Evolutionary conservation across 2,329 filamentous ascomycete species (phyloP).

Genomic region (Fusarium sp.): DNA sequence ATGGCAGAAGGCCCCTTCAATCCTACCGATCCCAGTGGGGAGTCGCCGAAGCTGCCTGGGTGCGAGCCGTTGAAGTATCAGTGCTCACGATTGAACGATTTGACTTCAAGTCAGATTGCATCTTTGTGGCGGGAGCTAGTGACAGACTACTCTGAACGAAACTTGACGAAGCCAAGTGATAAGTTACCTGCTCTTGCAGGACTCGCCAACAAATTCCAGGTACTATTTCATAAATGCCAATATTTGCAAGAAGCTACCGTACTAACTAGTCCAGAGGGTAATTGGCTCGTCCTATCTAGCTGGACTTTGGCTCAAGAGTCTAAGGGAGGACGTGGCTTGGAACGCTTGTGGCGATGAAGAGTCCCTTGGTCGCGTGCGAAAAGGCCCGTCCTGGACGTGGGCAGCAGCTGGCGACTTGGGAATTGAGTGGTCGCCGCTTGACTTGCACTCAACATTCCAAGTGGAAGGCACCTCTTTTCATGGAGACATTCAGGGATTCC

Average conservation of each 20-base stretch:
- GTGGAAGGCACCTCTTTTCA: background rate
- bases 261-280: background rate
- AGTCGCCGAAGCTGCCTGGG: background rate
- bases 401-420: background rate
- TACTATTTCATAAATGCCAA: background rate
- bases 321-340: background rate
- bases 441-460: background rate
- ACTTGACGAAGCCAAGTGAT: background rate
- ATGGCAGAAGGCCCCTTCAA: background rate
- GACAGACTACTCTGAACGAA: background rate
- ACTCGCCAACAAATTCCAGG: background rate
- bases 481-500: background rate
- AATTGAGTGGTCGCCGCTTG: background rate
- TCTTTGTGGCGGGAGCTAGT: background rate
- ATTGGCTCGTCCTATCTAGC: background rate
- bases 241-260: accelerated
- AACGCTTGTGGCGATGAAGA: background rate
- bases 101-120: background rate
- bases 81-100: background rate
- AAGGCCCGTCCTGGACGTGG: background rate
- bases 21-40: no score
- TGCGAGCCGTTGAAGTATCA: background rate
- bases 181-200: background rate
- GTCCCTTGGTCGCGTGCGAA: background rate
- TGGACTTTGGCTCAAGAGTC: background rate